A percentile compares a stretch with the other conserved stretches of the same genome.
Conservation (phyloP, 73 alveolate species). For the Tetrahymena thermophila region DNA sequence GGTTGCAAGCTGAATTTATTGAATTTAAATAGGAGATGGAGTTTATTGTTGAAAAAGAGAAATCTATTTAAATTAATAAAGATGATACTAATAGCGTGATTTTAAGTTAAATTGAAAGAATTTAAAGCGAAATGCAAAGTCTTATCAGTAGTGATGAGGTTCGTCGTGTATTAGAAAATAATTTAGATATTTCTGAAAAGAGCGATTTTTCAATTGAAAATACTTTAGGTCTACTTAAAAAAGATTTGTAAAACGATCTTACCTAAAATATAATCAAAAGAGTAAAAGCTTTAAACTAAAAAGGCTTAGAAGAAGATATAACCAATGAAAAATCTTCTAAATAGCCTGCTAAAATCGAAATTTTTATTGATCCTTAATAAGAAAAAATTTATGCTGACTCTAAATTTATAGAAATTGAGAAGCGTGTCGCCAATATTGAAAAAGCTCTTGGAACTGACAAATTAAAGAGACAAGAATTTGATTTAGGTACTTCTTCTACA, state of each 20-base stretch:
- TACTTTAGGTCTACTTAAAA: neutral
- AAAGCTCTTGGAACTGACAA: neutral
- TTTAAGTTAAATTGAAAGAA: neutral
- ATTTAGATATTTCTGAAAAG: neutral
- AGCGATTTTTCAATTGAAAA: neutral
- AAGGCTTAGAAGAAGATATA: neutral
- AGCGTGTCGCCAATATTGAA: neutral
- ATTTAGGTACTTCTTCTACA: neutral
- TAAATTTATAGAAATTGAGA: neutral
- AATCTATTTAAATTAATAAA: neutral
- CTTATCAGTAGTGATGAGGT: neutral
- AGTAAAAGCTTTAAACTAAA: neutral
- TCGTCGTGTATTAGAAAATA: neutral
- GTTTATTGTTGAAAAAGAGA: neutral
- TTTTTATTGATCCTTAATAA: neutral
- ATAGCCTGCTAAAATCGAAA: neutral
- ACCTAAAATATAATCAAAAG: neutral
- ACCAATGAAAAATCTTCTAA: neutral
- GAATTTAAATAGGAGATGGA: neutral
- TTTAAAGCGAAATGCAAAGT: neutral
- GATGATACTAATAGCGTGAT: neutral
- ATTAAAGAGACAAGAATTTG: neutral
- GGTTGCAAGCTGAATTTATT: neutral
- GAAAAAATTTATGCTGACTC: neutral
- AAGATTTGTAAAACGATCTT: neutral